Percentiles rank a stretch among this genome's conserved stretches.
Evolutionary conservation across 768 basidiomycete species (phyloP).

Genomic region (Suillus subalutaceus): DNA sequence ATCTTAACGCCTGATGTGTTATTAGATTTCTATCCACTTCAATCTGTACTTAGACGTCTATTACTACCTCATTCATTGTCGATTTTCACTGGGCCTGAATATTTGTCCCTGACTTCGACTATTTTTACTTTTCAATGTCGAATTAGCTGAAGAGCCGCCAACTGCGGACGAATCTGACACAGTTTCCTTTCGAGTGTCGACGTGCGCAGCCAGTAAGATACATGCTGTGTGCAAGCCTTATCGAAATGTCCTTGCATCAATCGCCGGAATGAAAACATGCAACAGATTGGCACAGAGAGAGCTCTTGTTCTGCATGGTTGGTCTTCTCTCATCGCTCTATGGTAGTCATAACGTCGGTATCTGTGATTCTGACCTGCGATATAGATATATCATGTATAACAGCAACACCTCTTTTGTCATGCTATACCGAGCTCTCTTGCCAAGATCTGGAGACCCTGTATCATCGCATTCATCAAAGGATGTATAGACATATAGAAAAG

Average conservation of each 20-base stretch:
- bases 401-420: neutral
- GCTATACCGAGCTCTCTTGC: neutral
- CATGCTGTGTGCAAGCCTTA: neutral
- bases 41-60: too few species aligned
- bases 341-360: conserved; percentile 40
- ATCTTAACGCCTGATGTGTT: too few species aligned
- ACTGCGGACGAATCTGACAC: too few species aligned
- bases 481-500: neutral
- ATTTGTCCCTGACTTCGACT: too few species aligned
- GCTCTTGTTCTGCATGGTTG: conserved; percentile 49
- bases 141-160: too few species aligned
- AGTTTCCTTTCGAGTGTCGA: neutral
- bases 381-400: neutral
- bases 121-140: too few species aligned
- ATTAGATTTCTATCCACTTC: too few species aligned
- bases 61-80: too few species aligned
- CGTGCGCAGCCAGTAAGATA: neutral
- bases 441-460: neutral
- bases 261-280: conserved; percentile 83
- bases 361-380: neutral
- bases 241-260: conserved; percentile 43
- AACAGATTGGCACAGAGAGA: conserved; percentile 45
- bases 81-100: too few species aligned
- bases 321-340: conserved; percentile 44
- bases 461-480: neutral